Evolutionary conservation across 2,329 filamentous ascomycete genomes (phyloP).

Genomic region (Rutstroemia sp.): DNA sequence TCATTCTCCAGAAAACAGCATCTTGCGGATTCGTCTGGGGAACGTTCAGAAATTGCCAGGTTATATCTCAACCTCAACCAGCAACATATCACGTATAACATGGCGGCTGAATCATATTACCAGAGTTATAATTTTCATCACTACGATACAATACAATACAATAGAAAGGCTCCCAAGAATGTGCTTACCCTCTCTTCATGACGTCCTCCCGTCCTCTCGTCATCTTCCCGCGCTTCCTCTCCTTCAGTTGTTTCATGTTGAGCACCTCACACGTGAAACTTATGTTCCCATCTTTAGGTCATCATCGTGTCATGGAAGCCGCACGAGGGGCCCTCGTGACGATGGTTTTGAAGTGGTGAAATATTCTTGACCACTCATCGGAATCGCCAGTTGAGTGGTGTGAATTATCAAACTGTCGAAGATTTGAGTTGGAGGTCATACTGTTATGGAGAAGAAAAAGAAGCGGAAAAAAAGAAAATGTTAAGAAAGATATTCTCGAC

Average conservation of each 20-base stretch:
- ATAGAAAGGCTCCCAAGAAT: not conserved
- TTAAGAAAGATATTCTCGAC: conserved; percentile 6
- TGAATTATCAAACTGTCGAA: conserved; percentile 50
- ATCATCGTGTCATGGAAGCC: conserved; percentile 60
- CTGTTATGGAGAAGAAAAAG: conserved; percentile 33
- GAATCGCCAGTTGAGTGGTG: conserved; percentile 60
- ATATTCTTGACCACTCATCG: conserved; percentile 64
- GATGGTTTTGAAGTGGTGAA: conserved; percentile 74
- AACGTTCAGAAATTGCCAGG: conserved; percentile 39
- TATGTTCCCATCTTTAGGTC: conserved; percentile 59
- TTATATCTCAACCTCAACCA: conserved; percentile 44
- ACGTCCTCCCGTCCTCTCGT: not conserved
- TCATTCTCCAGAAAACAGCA: not conserved
- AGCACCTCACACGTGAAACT: not conserved
- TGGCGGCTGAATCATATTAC: conserved; percentile 48
- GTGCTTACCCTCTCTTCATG: not conserved
- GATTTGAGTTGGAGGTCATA: conserved; percentile 71
- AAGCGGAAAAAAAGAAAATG: conserved; percentile 13
- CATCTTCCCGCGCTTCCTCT: not conserved
- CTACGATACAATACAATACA: not conserved
- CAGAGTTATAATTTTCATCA: conserved; percentile 34
- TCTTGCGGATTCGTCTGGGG: not conserved
- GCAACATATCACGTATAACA: conserved; percentile 28
- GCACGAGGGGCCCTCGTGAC: conserved; percentile 58
- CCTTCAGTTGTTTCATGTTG: not conserved